These are phyloP conservation scores for Boletellus sp. DNA, from an alignment of 1,284 basidiomycete genomes.

Conservation along the genomic window DNA sequence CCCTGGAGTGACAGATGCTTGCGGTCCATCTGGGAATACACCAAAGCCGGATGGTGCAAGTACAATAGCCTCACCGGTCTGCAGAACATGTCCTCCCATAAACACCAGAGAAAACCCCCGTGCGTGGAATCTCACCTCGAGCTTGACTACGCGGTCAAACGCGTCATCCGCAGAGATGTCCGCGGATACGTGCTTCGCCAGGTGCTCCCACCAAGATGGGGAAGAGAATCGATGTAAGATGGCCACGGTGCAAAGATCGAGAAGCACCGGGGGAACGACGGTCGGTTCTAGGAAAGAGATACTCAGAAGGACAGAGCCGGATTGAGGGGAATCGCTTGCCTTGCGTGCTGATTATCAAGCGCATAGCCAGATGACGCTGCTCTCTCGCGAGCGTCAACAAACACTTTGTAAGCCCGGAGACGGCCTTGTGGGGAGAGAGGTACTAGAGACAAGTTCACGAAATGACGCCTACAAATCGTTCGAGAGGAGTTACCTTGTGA, in stretches of 20 bases:
- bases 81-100: conserved; percentile 2
- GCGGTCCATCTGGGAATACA: conserved; percentile 33
- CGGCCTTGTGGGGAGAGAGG: conserved; percentile 44
- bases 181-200: conserved; percentile 62
- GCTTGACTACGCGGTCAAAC: conserved; percentile 61
- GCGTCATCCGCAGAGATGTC: conserved; percentile 54
- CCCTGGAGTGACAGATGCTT: conserved; percentile 6
- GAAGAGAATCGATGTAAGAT: conserved; percentile 73
- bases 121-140: conserved; percentile 44
- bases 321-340: conserved; percentile 34
- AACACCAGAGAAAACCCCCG: neutral
- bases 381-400: conserved; percentile 60
- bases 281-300: conserved; percentile 55
- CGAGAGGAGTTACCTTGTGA: conserved; percentile 53
- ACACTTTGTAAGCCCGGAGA: conserved; percentile 54
- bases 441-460: conserved; percentile 43
- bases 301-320: neutral
- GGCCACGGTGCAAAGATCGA: conserved; percentile 63
- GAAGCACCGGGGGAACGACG: conserved; percentile 60
- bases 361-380: conserved; percentile 68
- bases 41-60: conserved; percentile 59
- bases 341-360: conserved; percentile 71
- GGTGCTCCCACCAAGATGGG: conserved; percentile 67
- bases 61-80: conserved; percentile 67
- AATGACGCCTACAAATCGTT: neutral